Base-by-base conservation (phyloP, 306 rosid genomes). In the Glycine latifolia region DNA sequence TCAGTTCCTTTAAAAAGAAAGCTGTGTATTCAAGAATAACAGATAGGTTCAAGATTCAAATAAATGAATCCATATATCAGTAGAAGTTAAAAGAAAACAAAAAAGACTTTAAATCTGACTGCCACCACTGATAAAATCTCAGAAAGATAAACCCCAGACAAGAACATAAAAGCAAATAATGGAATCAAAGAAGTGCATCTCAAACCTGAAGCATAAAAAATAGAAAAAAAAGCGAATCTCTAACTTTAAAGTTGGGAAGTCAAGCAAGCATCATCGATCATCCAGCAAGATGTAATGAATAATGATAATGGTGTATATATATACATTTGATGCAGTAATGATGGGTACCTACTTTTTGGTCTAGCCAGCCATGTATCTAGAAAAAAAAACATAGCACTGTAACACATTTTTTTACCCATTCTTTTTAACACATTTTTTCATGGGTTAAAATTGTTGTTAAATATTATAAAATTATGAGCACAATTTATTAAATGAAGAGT, bases 171-270 rank as follows among this genome's bases (percentile, higher is more conserved):
- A n/a, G 73, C 59, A 53, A 35, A 61, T 12, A 62, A 20, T 39
- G 61, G 41, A 66, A 73, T 47, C 8, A 76, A 52, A 31, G 70
- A 87, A 72, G 68, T 52, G 75, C 47, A 44, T 44, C 5, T 44
- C 26, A 20, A 20, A 20, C 26, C 26, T 20, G 0, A 20, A 20
- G 26, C 26, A 20, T 20, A 20, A 20, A 20, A 20, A 20, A 20
- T 20, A 20, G 26, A 20, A 20, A 1, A 20, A 20, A 20, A 20
- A 20, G 26, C 1, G 46, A 2, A 53, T 72, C 77, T 71, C 72
- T 60, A 3, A 84, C 87, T 86, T 87, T 39, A 67, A 80, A 75
- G 73, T 67, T 81, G 33, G 55, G 12, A 77, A 73, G 39, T 73
- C 11, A 7, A n/a, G 60, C 50, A 67, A 58, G 73, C 49, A 17